Evolutionary conservation across 2,329 filamentous ascomycete genomes (phyloP), one percentile per base, ranked within the genome.

Genomic region (Chaetomiaceae sp.): DNA sequence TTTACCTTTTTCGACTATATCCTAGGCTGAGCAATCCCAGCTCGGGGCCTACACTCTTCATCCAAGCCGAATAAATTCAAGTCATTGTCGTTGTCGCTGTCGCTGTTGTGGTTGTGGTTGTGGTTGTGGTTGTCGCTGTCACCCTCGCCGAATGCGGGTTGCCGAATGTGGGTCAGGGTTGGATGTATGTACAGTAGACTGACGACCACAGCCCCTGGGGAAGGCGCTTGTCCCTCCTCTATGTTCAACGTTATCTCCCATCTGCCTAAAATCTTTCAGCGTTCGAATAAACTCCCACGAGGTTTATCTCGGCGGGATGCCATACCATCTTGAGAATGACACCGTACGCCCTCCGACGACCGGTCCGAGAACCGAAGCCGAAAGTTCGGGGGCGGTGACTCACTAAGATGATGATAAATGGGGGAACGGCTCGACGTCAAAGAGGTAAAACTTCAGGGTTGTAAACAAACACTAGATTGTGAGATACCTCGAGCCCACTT

Each of bases 281-380:
- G 25, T 27, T 30, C 7, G 13, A 18, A 3, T n/a, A 2, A 44
- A 44, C 2, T 4, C 29, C 29, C 18, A 44, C 14, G 29, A 33
- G 14, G 18, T 5, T 2, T 21, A 18, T n/a, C 10, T n/a, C 11
- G 32, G 10, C 44, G 21, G 44, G 23, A 47, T 37, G 2, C 9
- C 23, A 32, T 21, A 11, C 14, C 13, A 14, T 38, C 38, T 32
- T 30, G n/a, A 44, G 29, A 44, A 52, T 53, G 54, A 44, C 46
- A 43, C 42, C 46, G 51, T 37, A 40, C 46, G 50, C 50, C 54
- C 50, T 53, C 46, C 50, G 42, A 50, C 37, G 50, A 53, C 47
- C 36, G 41, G 37, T 25, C 49, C 42, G 49, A 44, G 11, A 36
- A 18, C 27, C 34, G 23, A 27, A 16, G 13, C 11, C 18, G n/a